Percentiles rank a stretch among this genome's conserved stretches.
These are phyloP conservation scores for Vaccinium macrocarpon DNA, from an alignment of 148 eudicot genomes.

Conservation along the genomic window DNA sequence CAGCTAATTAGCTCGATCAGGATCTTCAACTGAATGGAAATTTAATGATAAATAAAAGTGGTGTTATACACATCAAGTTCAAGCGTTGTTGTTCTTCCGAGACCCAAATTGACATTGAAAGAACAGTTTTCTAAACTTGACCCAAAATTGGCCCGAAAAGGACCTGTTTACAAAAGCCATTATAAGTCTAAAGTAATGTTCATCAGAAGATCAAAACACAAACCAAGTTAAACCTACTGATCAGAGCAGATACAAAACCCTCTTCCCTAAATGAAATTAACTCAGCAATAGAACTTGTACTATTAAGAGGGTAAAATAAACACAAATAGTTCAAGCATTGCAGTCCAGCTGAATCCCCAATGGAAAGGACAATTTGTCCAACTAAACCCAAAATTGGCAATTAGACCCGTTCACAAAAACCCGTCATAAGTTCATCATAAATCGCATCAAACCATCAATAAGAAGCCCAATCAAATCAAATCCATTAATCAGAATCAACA, in stretches of 20 bases:
- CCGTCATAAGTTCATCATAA: neutral
- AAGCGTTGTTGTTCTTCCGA: too few species aligned
- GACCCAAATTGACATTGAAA: neutral
- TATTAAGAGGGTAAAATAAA: neutral
- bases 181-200: neutral
- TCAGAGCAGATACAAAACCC: neutral
- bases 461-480: conserved; percentile 6
- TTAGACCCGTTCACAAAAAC: neutral
- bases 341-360: neutral
- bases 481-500: neutral
- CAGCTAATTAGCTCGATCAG: neutral
- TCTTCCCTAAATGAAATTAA: neutral
- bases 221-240: neutral
- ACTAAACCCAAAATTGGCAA: neutral
- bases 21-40: neutral
- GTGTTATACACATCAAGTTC: neutral
- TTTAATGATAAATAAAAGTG: neutral
- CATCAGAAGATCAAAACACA: neutral
- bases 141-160: neutral
- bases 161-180: neutral
- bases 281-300: neutral
- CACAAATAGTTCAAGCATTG: neutral
- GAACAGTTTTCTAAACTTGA: too few species aligned
- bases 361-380: neutral
- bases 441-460: neutral